phyloP scores from a whole-genome alignment of 179 eudicot genomes.

The Amaranthus tricolor region DNA sequence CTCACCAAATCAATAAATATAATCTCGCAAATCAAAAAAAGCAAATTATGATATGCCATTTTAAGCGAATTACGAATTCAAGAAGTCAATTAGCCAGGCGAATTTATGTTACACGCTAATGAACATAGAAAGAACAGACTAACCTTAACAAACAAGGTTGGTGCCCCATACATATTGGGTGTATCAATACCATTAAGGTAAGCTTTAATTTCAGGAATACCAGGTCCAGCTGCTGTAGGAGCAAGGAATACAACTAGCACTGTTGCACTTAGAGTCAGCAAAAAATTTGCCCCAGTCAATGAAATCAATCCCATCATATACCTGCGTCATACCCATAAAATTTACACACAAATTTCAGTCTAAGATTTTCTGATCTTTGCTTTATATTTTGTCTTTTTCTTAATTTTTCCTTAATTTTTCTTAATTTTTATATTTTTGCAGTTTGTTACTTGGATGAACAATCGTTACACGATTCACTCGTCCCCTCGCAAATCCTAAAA shows the following conservation, averaged over 20 bases:
- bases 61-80: no score
- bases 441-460: no score
- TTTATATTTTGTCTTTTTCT: no score
- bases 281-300: constrained; percentile 57
- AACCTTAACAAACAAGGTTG: constrained; percentile 85
- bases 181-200: constrained; percentile 88
- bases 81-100: no score
- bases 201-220: constrained; percentile 89
- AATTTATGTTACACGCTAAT: no score
- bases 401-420: no score
- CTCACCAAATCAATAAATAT: no score
- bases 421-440: no score
- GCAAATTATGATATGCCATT: no score
- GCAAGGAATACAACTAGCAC: constrained; percentile 75
- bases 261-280: constrained; percentile 59
- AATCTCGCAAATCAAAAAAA: no score
- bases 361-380: not conserved
- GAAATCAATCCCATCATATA: constrained; percentile 60
- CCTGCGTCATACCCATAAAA: constrained; percentile 47
- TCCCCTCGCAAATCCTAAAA: no score
- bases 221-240: constrained; percentile 96
- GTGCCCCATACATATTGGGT: constrained; percentile 84
- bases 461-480: no score
- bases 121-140: not conserved
- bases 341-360: not conserved